Conservation (phyloP, 2,329 filamentous ascomycete genomes). For the Diaporthe caulivora region DNA sequence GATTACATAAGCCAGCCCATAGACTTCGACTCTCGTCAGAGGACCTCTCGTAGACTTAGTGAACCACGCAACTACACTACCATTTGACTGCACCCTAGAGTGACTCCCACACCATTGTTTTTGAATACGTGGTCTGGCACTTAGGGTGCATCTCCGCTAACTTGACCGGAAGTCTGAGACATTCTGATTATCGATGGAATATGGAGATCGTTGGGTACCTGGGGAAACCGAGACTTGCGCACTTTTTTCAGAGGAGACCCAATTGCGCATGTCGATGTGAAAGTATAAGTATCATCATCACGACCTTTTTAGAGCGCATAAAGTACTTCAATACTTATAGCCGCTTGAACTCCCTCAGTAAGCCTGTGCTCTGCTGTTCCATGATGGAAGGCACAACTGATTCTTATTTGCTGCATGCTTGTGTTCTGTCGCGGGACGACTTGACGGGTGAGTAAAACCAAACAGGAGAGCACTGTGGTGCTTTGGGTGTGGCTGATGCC, state of each 20-base stretch:
- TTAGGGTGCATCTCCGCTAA: slow-evolving; percentile 4
- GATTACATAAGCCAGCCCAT: no score
- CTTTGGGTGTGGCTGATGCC: neutral
- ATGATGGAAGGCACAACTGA: neutral
- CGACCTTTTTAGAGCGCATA: neutral
- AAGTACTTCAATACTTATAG: neutral
- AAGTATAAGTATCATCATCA: neutral
- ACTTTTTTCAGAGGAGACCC: neutral
- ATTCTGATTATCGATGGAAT: neutral
- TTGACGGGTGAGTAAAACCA: neutral
- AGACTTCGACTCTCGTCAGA: no score
- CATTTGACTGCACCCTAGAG: no score
- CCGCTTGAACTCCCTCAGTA: neutral
- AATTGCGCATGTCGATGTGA: neutral
- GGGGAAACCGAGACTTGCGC: no score
- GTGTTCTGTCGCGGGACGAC: neutral
- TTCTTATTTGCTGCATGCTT: neutral
- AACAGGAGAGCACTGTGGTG: neutral
- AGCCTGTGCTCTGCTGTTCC: neutral
- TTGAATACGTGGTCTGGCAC: no score
- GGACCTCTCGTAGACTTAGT: no score
- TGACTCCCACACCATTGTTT: no score
- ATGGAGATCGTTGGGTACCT: no score
- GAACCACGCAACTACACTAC: no score
- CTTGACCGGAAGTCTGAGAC: neutral